Evolutionary conservation across 208 protist genomes (phyloP).

Genomic region (Acanthamoeba quina): DNA sequence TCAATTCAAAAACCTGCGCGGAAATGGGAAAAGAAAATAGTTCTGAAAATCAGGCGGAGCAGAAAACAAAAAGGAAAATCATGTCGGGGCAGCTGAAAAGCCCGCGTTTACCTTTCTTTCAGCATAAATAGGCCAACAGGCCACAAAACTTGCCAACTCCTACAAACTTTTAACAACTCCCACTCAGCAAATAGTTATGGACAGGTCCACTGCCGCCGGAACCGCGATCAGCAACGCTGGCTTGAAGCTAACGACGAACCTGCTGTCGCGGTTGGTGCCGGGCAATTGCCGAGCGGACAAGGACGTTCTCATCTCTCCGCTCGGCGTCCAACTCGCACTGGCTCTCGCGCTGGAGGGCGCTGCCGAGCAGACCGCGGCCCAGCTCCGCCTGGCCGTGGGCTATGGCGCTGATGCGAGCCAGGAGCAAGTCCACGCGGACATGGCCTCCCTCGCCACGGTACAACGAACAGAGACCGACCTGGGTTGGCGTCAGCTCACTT

Average conservation of each 20-base stretch:
- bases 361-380: neutral
- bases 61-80: too few species aligned
- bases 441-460: neutral
- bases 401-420: neutral
- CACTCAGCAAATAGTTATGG: too few species aligned
- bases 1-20: too few species aligned
- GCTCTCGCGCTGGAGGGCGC: slow-evolving; percentile 25
- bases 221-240: too few species aligned
- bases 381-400: neutral
- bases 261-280: neutral
- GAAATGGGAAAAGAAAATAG: too few species aligned
- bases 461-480: neutral
- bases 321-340: neutral
- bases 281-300: neutral
- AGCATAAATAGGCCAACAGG: too few species aligned
- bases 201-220: too few species aligned
- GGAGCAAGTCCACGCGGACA: neutral
- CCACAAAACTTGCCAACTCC: too few species aligned
- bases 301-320: slow-evolving; percentile 10
- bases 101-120: too few species aligned
- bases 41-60: too few species aligned
- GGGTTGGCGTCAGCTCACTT: neutral
- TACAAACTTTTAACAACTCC: too few species aligned
- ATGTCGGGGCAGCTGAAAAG: too few species aligned
- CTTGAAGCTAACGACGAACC: neutral